Percentiles rank a stretch among this genome's conserved stretches.
Evolutionary conservation across 2,329 filamentous ascomycete species (phyloP).

Genomic region (Pseudogymnoascus sp.): DNA sequence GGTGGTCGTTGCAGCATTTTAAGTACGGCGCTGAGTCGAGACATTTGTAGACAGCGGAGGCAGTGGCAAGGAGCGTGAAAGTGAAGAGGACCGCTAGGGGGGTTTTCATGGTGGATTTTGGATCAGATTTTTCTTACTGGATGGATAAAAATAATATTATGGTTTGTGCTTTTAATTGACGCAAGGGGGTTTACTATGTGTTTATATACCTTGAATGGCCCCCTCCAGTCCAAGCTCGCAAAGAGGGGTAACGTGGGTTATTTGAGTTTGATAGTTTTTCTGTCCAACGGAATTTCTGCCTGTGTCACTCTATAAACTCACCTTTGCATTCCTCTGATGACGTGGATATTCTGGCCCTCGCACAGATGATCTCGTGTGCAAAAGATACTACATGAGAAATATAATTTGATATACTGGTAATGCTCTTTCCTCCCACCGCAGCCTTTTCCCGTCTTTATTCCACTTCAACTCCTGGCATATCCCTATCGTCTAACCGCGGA

Average conservation of each 20-base stretch:
- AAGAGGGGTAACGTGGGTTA: neutral
- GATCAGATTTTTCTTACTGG: neutral
- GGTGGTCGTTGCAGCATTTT: neutral
- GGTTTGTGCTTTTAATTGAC: neutral
- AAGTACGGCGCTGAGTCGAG: neutral
- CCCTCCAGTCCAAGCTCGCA: neutral
- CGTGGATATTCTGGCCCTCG: neutral
- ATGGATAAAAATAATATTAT: neutral
- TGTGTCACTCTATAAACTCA: neutral
- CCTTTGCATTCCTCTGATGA: neutral
- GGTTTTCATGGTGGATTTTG: neutral
- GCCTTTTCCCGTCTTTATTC: no score
- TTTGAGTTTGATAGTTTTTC: conserved; percentile 1
- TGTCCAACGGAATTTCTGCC: neutral
- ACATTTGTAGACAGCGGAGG: neutral
- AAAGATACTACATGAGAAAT: neutral
- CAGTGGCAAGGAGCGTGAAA: neutral
- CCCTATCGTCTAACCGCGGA: no score
- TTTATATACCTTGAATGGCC: neutral
- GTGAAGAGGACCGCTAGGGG: neutral
- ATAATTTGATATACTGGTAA: no score
- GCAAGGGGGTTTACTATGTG: neutral
- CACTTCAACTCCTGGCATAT: no score
- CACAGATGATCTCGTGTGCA: neutral
- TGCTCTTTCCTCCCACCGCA: neutral